These are phyloP conservation scores for Luvunga scandens DNA, from an alignment of 345 rosid species.

Conservation along the genomic window DNA sequence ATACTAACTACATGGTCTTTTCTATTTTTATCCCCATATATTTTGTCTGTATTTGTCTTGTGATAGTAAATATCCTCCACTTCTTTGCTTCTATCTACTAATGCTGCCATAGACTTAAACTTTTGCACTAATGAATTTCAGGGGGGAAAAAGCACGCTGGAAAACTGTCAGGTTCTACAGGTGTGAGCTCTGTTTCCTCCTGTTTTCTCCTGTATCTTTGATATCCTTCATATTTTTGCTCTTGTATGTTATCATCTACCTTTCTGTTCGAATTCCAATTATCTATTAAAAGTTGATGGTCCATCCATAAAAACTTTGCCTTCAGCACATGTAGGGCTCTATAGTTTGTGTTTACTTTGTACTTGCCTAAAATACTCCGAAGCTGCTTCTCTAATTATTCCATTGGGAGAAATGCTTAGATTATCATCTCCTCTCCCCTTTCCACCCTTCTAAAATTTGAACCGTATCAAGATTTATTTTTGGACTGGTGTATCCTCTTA, in stretches of 20 bases:
- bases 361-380: not conserved
- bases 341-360: not conserved
- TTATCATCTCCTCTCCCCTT: not conserved
- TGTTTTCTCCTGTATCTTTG: not conserved
- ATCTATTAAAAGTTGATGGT: not conserved
- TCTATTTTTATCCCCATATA: not conserved
- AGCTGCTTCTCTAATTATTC: not conserved
- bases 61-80: not conserved
- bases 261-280: not conserved
- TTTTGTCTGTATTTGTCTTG: not conserved
- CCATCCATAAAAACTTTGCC: not conserved
- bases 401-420: too few species aligned
- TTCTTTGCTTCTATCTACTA: not conserved
- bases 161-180: constrained; percentile 97
- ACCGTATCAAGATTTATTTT: not conserved
- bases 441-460: not conserved
- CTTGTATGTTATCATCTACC: not conserved
- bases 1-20: not conserved
- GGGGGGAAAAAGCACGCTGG: constrained; percentile 98
- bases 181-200: constrained; percentile 30
- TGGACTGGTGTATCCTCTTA: not conserved
- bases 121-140: constrained; percentile 22
- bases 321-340: not conserved
- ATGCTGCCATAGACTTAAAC: not conserved
- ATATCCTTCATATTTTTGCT: not conserved